Base-by-base conservation (phyloP, 805 yeast species). In the Lachancea cidri region DNA sequence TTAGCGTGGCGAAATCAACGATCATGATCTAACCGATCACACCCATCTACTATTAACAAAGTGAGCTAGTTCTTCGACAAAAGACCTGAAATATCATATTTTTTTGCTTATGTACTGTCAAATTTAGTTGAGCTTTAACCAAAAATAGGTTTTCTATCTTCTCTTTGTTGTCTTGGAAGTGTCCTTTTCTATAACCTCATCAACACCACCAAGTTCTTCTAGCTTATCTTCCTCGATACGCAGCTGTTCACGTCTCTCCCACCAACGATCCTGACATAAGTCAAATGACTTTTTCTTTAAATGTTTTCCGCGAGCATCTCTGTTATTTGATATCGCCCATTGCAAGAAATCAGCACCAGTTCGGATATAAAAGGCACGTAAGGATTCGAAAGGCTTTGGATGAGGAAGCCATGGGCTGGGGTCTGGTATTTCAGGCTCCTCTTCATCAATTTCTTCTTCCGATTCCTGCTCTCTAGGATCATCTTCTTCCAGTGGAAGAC, bases 371-470 rank as follows among this genome's bases (percentile, higher is more conserved):
- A 91, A 91, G 2, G 77, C 81, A 51, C 96, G 79, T 45, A 91
- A 69, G 2, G 77, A 67, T 66, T 91, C 98, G 55, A 91, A 93
- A 5, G 96, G 82, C 57, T 89, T 88, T 27, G 98, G 98, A 60
- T 89, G 97, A 36, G 98, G 97, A 41, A 91, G 72, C 95, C 96
- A 91, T 14, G 98, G 96, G 60, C 95, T 77, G 34, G 83, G 84
- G 63, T 91, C 98, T 14, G 95, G 95, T 51, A 82, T 76, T 48
- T 79, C 86, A 35, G 78, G 80, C 46, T 76, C 83, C 3, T 71
- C 79, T 22, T 71, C 82, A 35, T 71, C 81, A 2, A 60, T 76
- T 11, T 72, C 86, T 32, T 73, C 83, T 33, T 74, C 83, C 32
- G 78, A 88, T 33, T 78, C 86, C n/a, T 75, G 86, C 18, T 76